A percentile compares a stretch with the other conserved stretches of the same genome.
Evolutionary conservation across 371 early-diverging fungal genomes (phyloP).

Genomic region (Rhizopus arrhizus): DNA sequence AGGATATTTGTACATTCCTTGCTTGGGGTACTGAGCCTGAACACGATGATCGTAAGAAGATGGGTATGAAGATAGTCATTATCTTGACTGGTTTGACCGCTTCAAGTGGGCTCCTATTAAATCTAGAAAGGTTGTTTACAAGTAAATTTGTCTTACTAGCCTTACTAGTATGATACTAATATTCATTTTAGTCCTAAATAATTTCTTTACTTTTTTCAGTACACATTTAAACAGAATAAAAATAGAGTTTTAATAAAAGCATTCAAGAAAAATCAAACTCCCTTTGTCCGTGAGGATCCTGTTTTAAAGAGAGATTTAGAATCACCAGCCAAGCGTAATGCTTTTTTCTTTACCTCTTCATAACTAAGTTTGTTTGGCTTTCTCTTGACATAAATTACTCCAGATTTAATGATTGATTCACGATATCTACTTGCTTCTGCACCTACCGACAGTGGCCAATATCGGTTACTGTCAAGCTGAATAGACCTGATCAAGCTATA

Average conservation of each 20-base stretch:
- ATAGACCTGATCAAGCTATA: conserved; percentile 58
- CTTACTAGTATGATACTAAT: no score
- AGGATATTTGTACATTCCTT: conserved; percentile 94
- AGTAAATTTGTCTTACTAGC: conserved; percentile 34
- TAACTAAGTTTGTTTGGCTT: conserved; percentile 16
- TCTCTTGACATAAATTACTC: conserved; percentile 42
- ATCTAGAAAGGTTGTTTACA: conserved; percentile 81
- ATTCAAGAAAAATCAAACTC: neutral
- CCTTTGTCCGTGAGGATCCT: conserved; percentile 18
- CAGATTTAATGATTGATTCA: conserved; percentile 31
- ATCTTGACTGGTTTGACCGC: conserved; percentile 60
- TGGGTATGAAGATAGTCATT: conserved; percentile 89
- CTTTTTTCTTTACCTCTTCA: conserved; percentile 14
- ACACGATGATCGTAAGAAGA: conserved; percentile 94
- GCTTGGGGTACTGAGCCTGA: conserved; percentile 97
- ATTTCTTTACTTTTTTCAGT: no score
- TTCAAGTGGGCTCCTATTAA: conserved; percentile 81
- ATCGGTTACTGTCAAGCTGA: conserved; percentile 55
- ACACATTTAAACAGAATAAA: no score
- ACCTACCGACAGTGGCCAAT: conserved; percentile 62
- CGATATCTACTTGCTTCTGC: conserved; percentile 24
- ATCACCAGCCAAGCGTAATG: no score
- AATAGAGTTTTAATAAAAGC: no score
- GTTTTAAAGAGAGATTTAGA: no score
- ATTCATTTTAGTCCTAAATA: no score